These are phyloP conservation scores for Auricularia heimuer DNA, from an alignment of 768 basidiomycete species.

Conservation along the genomic window DNA sequence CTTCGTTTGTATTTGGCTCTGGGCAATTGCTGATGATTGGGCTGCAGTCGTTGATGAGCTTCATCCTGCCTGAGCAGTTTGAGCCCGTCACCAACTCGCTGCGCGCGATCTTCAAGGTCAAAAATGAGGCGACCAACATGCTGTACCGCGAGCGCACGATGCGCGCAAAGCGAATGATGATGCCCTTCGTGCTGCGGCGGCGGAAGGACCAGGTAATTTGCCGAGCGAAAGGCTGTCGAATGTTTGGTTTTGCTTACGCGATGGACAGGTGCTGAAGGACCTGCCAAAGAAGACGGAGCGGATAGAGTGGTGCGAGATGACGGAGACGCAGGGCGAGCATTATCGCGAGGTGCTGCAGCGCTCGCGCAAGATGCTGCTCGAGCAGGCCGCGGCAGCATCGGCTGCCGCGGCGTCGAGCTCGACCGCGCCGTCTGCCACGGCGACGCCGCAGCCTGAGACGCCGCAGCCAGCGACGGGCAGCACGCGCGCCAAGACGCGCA, in stretches of 20 bases:
- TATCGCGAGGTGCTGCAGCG: constrained; percentile 81
- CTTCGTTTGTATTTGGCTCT: background rate
- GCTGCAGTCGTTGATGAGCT: constrained; percentile 86
- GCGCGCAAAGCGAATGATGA: constrained; percentile 98
- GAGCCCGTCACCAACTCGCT: constrained; percentile 63
- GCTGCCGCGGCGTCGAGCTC: constrained; percentile 16
- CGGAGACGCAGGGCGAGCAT: constrained; percentile 64
- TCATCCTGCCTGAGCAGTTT: constrained; percentile 90
- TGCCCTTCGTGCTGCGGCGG: constrained; percentile 93
- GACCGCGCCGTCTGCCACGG: constrained; percentile 16
- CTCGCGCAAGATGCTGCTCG: constrained; percentile 70
- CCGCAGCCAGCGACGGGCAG: constrained; percentile 18
- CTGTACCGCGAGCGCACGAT: constrained; percentile 90
- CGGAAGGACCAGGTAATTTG: constrained; percentile 73
- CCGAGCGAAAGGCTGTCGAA: constrained; percentile 13
- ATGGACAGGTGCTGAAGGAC: constrained; percentile 71
- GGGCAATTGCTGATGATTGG: constrained; percentile 5
- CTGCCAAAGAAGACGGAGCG: constrained; percentile 88
- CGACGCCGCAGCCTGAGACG: constrained; percentile 16
- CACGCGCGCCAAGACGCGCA: constrained; percentile 21
- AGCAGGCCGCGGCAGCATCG: constrained; percentile 21
- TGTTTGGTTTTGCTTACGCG: background rate
- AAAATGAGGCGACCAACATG: constrained; percentile 81
- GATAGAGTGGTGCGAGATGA: constrained; percentile 95
- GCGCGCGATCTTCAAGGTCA: constrained; percentile 93